Conservation (phyloP, 306 rosid species). For the Canavalia ensiformis region DNA sequence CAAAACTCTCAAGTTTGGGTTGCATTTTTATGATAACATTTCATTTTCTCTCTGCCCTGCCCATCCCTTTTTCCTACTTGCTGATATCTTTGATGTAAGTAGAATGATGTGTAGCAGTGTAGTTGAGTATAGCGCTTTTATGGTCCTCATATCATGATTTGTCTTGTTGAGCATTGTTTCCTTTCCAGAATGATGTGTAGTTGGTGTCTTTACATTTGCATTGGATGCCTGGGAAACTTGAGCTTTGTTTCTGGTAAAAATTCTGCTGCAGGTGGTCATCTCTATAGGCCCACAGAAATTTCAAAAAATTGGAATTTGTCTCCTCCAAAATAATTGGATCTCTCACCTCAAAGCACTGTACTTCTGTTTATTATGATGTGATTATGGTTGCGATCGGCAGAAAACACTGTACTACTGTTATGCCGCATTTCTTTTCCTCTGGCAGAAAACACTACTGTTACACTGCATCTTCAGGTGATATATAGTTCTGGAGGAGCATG, state of each 20-base stretch:
- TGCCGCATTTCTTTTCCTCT: conserved; percentile 6
- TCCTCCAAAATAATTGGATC: conserved; percentile 55
- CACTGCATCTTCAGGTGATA: conserved; percentile 18
- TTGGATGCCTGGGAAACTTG: conserved; percentile 28
- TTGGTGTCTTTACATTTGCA: conserved; percentile 12
- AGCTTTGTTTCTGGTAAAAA: conserved; percentile 38
- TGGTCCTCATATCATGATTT: conserved; percentile 34
- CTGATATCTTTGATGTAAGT: conserved; percentile 16
- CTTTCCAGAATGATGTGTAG: background rate
- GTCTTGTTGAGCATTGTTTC: background rate
- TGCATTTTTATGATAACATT: background rate
- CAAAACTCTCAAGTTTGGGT: background rate
- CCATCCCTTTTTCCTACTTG: background rate
- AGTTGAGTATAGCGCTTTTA: conserved; percentile 12
- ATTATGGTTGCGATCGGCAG: conserved; percentile 37
- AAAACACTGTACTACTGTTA: conserved; percentile 6
- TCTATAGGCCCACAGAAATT: conserved; percentile 55
- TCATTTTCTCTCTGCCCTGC: background rate
- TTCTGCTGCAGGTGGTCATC: conserved; percentile 68
- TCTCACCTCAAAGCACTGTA: conserved; percentile 30
- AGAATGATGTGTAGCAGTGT: background rate
- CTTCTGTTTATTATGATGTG: conserved; percentile 33
- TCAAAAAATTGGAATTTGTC: conserved; percentile 63
- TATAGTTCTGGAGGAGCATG: conserved; percentile 38
- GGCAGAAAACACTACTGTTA: background rate